phyloP scores from a whole-genome alignment of 768 basidiomycete species.

The Ramaria sp. region DNA sequence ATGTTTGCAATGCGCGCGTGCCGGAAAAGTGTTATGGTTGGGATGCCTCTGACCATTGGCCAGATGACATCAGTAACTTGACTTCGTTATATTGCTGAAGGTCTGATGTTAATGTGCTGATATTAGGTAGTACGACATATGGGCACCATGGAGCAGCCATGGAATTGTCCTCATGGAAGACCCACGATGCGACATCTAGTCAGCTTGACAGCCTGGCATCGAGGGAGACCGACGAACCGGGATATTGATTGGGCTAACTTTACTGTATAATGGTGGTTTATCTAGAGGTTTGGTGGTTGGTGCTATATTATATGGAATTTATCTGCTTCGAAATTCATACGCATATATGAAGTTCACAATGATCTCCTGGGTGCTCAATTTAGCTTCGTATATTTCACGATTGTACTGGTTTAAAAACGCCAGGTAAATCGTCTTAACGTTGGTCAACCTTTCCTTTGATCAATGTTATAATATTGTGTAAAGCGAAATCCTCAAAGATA shows the following conservation, averaged over 20 bases:
- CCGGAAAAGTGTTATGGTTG: conserved; percentile 93
- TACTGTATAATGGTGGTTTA: neutral
- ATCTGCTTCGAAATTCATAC: no score
- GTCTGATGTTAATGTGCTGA: conserved; percentile 11
- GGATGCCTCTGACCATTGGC: conserved; percentile 60
- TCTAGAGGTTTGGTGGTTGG: no score
- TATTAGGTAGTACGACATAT: conserved; percentile 64
- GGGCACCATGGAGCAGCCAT: conserved; percentile 77
- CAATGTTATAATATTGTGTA: no score
- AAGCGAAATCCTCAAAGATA: no score
- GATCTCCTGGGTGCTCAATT: no score
- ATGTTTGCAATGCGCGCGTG: conserved; percentile 99
- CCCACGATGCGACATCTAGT: conserved; percentile 34
- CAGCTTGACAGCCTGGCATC: neutral
- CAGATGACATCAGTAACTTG: conserved; percentile 63
- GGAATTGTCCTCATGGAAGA: conserved; percentile 82
- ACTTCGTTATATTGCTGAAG: conserved; percentile 17
- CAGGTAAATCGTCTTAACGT: no score
- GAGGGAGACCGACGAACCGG: neutral
- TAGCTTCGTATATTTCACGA: no score
- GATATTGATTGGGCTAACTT: neutral
- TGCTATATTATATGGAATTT: no score
- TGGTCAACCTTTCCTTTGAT: no score
- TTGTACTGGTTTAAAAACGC: no score
- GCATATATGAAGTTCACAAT: no score